phyloP scores from a whole-genome alignment of 257 asterid species.

The Rubia yunnanensis region DNA sequence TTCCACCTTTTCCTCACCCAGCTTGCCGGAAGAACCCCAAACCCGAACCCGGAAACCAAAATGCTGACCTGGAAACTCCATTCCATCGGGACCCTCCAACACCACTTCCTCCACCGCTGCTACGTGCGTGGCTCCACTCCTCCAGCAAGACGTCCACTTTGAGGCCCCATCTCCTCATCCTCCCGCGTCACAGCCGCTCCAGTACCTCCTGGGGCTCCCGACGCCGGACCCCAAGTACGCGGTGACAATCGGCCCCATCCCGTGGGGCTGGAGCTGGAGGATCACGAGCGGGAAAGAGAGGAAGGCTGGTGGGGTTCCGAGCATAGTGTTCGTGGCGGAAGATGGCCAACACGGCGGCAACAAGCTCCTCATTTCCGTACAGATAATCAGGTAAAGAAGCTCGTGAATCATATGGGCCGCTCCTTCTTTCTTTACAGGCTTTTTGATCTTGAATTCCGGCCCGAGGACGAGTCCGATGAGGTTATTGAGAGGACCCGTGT shows the following conservation, averaged over 20 bases:
- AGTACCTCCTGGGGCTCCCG: slow-evolving; percentile 61
- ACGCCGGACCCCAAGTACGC: slow-evolving; percentile 78
- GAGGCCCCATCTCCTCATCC: too few relatives aligned
- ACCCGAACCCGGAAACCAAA: slow-evolving; percentile 12
- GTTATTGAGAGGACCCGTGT: slow-evolving; percentile 89
- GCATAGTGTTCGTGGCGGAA: slow-evolving; percentile 84
- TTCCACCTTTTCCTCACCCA: too few relatives aligned
- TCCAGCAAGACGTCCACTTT: slow-evolving; percentile 24
- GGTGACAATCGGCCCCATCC: slow-evolving; percentile 60
- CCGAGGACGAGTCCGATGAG: too few relatives aligned
- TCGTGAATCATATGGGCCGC: too few relatives aligned
- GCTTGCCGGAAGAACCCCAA: neutral
- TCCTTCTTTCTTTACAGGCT: too few relatives aligned
- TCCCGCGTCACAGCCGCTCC: slow-evolving; percentile 16
- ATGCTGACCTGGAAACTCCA: slow-evolving; percentile 69
- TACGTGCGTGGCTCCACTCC: slow-evolving; percentile 39
- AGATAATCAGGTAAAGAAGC: slow-evolving; percentile 74
- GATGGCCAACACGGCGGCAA: slow-evolving; percentile 95
- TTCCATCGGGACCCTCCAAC: slow-evolving; percentile 27
- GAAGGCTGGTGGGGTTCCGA: slow-evolving; percentile 66
- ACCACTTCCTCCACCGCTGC: slow-evolving; percentile 29
- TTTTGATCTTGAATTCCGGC: too few relatives aligned
- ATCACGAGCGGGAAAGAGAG: slow-evolving; percentile 60
- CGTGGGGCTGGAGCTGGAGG: slow-evolving; percentile 59
- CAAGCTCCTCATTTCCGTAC: slow-evolving; percentile 79